Conservation (phyloP, 805 yeast species). For the Saturnispora quitensis region DNA sequence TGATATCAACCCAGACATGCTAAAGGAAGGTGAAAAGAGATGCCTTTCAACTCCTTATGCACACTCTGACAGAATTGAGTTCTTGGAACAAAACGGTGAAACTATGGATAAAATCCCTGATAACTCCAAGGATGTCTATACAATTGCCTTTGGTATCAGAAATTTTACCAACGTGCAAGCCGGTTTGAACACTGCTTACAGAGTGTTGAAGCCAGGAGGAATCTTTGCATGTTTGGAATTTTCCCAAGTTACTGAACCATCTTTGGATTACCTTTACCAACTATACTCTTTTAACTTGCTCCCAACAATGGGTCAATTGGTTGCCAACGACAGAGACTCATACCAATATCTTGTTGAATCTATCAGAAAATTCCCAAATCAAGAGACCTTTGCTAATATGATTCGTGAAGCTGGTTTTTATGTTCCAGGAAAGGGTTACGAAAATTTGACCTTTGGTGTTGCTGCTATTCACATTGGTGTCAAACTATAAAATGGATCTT, state of each 20-base stretch:
- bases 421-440: conserved; percentile 86
- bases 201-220: conserved; percentile 96
- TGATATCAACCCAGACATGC: conserved; percentile 95
- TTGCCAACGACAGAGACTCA: conserved; percentile 92
- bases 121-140: conserved; percentile 87
- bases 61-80: conserved; percentile 62
- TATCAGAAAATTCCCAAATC: conserved; percentile 83
- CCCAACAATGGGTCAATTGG: conserved; percentile 91
- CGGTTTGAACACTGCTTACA: conserved; percentile 89
- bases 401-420: conserved; percentile 92
- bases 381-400: conserved; percentile 85
- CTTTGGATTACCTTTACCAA: conserved; percentile 69
- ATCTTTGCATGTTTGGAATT: conserved; percentile 94
- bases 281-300: conserved; percentile 80
- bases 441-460: conserved; percentile 86
- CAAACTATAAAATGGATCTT: conserved; percentile 43
- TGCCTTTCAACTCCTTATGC: conserved; percentile 49
- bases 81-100: conserved; percentile 91
- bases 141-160: conserved; percentile 95
- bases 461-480: conserved; percentile 96
- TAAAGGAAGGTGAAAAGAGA: conserved; percentile 82
- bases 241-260: conserved; percentile 77
- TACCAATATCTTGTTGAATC: conserved; percentile 95
- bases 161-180: conserved; percentile 93
- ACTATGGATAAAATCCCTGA: conserved; percentile 72